phyloP scores from a whole-genome alignment of 1,284 basidiomycete species.

The Bjerkandera adusta region DNA sequence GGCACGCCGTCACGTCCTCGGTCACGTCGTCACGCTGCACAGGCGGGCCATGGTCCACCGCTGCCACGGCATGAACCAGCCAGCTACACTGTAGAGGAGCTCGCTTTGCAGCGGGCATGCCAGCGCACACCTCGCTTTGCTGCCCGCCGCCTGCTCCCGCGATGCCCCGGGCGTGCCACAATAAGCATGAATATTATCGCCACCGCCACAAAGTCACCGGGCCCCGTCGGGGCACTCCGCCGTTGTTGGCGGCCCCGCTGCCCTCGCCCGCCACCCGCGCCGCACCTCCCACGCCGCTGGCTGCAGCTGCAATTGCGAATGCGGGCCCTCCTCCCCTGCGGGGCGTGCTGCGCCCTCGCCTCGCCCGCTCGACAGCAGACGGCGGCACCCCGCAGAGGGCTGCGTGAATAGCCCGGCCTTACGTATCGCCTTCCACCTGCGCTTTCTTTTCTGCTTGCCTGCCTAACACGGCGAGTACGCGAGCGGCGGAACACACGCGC shows the following conservation, averaged over 20 bases:
- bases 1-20: conserved; percentile 11
- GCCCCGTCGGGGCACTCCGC: too few species aligned
- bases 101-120: conserved; percentile 1
- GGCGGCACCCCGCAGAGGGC: neutral
- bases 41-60: neutral
- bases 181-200: neutral
- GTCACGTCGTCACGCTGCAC: neutral
- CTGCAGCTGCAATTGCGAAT: neutral
- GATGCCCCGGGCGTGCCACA: neutral
- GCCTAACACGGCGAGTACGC: conserved; percentile 10
- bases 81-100: neutral
- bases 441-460: conserved; percentile 11
- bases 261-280: neutral
- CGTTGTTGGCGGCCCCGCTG: neutral
- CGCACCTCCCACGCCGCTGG: neutral
- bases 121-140: neutral
- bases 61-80: neutral
- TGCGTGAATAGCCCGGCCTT: conserved; percentile 11
- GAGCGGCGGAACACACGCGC: conserved; percentile 13
- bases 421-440: conserved; percentile 9
- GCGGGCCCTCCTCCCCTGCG: neutral
- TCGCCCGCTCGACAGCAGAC: neutral
- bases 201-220: neutral
- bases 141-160: neutral
- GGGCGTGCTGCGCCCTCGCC: neutral